Percentiles rank a stretch among this genome's conserved stretches.
These are phyloP conservation scores for Exobasidium cylindrosporum DNA, from an alignment of 1,284 basidiomycete species.

Conservation along the genomic window DNA sequence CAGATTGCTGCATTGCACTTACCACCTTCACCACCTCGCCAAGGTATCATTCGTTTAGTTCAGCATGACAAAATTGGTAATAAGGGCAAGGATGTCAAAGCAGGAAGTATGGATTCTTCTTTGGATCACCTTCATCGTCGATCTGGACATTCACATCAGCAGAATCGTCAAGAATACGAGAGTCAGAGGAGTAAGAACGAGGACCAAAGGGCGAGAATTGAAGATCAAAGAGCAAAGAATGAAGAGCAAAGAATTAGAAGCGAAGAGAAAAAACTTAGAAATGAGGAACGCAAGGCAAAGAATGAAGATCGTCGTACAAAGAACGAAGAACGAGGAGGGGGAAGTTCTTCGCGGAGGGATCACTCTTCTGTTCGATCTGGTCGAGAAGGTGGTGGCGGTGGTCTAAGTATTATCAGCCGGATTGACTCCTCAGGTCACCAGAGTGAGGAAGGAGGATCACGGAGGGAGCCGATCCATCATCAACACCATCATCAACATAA, in stretches of 20 bases:
- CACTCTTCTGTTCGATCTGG: neutral
- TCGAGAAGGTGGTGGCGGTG: neutral
- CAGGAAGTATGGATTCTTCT: no score
- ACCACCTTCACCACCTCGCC: neutral
- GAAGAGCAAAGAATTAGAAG: neutral
- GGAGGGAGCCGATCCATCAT: neutral
- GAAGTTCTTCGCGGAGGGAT: neutral
- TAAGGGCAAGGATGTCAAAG: no score
- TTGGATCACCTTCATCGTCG: no score
- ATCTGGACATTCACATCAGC: no score
- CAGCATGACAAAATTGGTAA: slow-evolving; percentile 3
- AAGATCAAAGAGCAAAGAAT: neutral
- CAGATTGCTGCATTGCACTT: neutral
- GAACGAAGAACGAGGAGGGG: neutral
- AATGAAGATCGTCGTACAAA: neutral
- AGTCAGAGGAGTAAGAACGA: neutral
- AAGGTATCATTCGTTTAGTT: slow-evolving; percentile 2
- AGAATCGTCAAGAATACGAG: neutral
- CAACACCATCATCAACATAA: slow-evolving; percentile 9
- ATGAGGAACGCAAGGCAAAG: neutral
- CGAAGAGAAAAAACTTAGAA: neutral
- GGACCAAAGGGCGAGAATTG: neutral
- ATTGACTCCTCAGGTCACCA: neutral
- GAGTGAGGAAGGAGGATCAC: neutral
- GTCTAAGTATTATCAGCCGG: neutral